Evolutionary conservation across 2,329 filamentous ascomycete species (phyloP).

Genomic region (Trichoderma afroharzianum): DNA sequence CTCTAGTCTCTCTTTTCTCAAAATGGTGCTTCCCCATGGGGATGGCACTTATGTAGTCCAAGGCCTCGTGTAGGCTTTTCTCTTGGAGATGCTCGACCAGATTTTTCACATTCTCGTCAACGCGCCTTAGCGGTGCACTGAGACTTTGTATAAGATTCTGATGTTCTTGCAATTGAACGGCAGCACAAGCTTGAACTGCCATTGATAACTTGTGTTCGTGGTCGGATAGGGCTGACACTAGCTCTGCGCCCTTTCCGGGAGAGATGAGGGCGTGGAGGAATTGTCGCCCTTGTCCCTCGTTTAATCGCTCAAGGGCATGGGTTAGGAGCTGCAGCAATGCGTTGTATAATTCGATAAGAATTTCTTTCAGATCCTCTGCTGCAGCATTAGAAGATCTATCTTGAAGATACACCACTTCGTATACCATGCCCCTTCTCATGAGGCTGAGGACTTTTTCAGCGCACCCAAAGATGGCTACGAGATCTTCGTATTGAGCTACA

Average conservation of each 20-base stretch:
- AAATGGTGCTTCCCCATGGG: background rate
- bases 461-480: background rate
- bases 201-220: background rate
- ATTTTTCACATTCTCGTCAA: background rate
- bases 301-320: background rate
- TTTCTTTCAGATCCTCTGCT: background rate
- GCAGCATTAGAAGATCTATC: background rate
- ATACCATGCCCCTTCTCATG: background rate
- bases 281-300: background rate
- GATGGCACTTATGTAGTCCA: background rate
- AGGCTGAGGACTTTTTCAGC: background rate
- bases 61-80: background rate
- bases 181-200: background rate
- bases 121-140: background rate
- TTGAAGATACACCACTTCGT: background rate
- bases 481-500: background rate
- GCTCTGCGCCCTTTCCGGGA: background rate
- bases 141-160: background rate
- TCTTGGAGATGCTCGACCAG: background rate
- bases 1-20: background rate
- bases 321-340: background rate
- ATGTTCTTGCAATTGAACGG: background rate
- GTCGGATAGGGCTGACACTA: background rate
- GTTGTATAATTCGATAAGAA: background rate
- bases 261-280: background rate